Conservation (phyloP, 2,329 filamentous ascomycete genomes). For the Hypomyces perniciosus region DNA sequence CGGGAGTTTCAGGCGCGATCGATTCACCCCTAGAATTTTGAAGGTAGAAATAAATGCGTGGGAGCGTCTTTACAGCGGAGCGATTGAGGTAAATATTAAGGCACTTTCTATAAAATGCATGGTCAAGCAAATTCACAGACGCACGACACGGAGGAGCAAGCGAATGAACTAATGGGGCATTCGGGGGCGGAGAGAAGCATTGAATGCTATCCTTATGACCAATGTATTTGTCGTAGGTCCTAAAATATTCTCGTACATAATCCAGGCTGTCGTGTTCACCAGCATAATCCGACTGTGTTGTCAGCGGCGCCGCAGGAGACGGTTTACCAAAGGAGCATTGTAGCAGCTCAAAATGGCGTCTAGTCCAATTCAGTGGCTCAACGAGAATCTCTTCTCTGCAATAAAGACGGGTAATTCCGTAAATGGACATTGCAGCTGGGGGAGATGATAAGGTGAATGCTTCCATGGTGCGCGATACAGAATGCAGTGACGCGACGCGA, state of each 20-base stretch:
- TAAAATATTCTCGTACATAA: background rate
- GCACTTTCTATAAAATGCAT: background rate
- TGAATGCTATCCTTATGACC: background rate
- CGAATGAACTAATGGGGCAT: background rate
- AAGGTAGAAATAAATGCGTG: background rate
- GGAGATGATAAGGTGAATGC: too few species aligned
- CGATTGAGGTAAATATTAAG: background rate
- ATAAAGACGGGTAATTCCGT: background rate
- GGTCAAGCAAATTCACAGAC: background rate
- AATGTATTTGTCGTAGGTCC: background rate
- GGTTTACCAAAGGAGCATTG: background rate
- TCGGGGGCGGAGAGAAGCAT: background rate
- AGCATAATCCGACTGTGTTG: background rate
- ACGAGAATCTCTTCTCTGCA: slow-evolving; percentile 3
- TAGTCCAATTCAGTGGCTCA: background rate
- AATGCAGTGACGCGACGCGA: too few species aligned
- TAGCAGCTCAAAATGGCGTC: slow-evolving; percentile 2
- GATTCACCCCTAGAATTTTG: background rate
- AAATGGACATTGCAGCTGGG: background rate
- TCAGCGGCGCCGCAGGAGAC: background rate
- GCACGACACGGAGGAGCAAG: background rate
- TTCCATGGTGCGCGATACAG: too few species aligned
- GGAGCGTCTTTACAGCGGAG: background rate
- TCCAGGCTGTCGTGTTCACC: background rate
- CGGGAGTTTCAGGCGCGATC: background rate